phyloP scores from a whole-genome alignment of 2,329 filamentous ascomycete species.

The Albophoma yamanashiensis region DNA sequence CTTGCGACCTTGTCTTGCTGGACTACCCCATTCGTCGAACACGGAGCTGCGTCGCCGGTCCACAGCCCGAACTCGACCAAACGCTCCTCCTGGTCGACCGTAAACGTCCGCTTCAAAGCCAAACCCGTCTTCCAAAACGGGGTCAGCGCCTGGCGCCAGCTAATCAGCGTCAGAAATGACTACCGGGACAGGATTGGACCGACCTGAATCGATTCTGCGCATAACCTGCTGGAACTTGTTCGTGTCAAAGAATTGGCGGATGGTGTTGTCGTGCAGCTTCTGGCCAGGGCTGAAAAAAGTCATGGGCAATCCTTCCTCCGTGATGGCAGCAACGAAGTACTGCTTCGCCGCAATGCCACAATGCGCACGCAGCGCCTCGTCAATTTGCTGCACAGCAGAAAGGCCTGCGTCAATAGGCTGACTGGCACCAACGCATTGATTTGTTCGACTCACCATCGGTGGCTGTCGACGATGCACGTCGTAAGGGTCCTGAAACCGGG shows the following conservation, averaged over 20 bases:
- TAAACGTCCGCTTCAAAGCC: slow-evolving; percentile 14
- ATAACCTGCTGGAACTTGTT: slow-evolving; percentile 29
- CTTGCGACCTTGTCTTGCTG: slow-evolving; percentile 17
- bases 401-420: neutral
- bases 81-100: slow-evolving; percentile 13
- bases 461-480: slow-evolving; percentile 24
- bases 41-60: slow-evolving; percentile 21
- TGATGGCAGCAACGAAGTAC: slow-evolving; percentile 42
- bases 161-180: neutral
- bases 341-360: slow-evolving; percentile 39
- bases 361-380: slow-evolving; percentile 37
- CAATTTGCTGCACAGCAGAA: slow-evolving; percentile 30
- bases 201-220: slow-evolving; percentile 28
- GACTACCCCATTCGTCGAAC: slow-evolving; percentile 21
- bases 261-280: slow-evolving; percentile 23
- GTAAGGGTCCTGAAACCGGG: slow-evolving; percentile 22
- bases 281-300: slow-evolving; percentile 34
- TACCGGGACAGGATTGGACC: slow-evolving; percentile 2
- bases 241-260: slow-evolving; percentile 35
- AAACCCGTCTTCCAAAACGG: slow-evolving; percentile 21
- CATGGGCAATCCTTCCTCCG: slow-evolving; percentile 34
- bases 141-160: slow-evolving; percentile 17
- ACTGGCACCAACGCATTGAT: neutral
- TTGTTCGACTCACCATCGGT: slow-evolving; percentile 22
- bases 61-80: slow-evolving; percentile 13